Percentiles rank a stretch among this genome's conserved stretches.
phyloP scores from a whole-genome alignment of 2,329 filamentous ascomycete species.

The Calonectria crousiana region DNA sequence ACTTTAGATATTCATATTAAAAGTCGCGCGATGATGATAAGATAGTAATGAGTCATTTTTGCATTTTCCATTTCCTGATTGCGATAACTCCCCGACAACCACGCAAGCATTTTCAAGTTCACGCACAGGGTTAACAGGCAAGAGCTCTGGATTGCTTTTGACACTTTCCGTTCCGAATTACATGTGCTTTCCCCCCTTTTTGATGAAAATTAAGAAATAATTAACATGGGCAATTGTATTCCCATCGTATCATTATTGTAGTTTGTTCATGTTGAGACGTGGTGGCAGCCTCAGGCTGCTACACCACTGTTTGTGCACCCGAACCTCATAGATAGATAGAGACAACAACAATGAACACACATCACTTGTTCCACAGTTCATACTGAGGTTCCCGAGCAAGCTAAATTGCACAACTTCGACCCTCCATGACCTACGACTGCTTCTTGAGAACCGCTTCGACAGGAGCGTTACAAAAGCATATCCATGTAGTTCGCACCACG shows the following conservation, averaged over 20 bases:
- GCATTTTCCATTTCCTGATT: background rate
- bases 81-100: background rate
- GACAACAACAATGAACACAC: too few species aligned
- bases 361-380: too few species aligned
- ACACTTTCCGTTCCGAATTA: background rate
- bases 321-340: too few species aligned
- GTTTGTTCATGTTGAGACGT: background rate
- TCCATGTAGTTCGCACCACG: background rate
- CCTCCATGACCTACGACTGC: too few species aligned
- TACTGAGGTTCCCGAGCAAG: background rate
- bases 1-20: conserved; percentile 44
- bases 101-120: background rate
- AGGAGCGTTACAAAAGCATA: background rate
- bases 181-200: background rate
- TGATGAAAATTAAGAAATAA: background rate
- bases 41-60: conserved; percentile 6
- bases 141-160: background rate
- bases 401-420: background rate
- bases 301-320: too few species aligned
- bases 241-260: background rate
- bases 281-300: too few species aligned
- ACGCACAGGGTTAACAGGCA: background rate
- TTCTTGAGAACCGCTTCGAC: too few species aligned
- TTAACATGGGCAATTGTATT: background rate
- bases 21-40: background rate